Conservation (phyloP, 225 moss, liverwort and hornwort genomes). For the Rhytidiadelphus loreus region DNA sequence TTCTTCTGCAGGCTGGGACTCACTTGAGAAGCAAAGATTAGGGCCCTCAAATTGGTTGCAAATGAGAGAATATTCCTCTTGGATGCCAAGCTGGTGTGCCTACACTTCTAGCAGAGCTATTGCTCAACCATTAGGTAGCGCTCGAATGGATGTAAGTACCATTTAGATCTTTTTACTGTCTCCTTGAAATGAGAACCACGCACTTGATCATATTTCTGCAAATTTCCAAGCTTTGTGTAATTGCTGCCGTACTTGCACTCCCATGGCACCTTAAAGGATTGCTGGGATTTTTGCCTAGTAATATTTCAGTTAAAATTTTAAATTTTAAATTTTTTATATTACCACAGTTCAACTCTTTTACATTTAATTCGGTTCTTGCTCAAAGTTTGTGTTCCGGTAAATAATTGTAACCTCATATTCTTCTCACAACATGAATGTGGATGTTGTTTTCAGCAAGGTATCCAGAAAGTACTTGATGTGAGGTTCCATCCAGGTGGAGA, state of each 20-base stretch:
- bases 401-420: not conserved
- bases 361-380: not conserved
- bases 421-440: not conserved
- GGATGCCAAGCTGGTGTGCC: constrained; percentile 72
- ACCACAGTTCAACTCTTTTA: not conserved
- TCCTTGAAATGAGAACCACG: not conserved
- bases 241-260: not conserved
- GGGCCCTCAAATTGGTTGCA: constrained; percentile 65
- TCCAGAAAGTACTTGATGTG: constrained; percentile 87
- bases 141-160: constrained; percentile 54
- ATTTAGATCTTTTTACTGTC: not conserved
- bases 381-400: not conserved
- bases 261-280: not conserved
- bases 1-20: constrained; percentile 60
- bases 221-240: not conserved
- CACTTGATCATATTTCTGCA: not conserved
- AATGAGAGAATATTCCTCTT: constrained; percentile 49
- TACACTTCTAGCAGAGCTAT: constrained; percentile 82
- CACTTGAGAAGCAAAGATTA: constrained; percentile 49
- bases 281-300: not conserved
- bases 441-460: constrained; percentile 58
- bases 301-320: not conserved
- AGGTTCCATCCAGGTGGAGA: constrained; percentile 79
- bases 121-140: constrained; percentile 63
- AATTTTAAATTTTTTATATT: not conserved